These are phyloP conservation scores for Pythium apleroticum DNA, from an alignment of 352 stramenopile species.

Conservation along the genomic window DNA sequence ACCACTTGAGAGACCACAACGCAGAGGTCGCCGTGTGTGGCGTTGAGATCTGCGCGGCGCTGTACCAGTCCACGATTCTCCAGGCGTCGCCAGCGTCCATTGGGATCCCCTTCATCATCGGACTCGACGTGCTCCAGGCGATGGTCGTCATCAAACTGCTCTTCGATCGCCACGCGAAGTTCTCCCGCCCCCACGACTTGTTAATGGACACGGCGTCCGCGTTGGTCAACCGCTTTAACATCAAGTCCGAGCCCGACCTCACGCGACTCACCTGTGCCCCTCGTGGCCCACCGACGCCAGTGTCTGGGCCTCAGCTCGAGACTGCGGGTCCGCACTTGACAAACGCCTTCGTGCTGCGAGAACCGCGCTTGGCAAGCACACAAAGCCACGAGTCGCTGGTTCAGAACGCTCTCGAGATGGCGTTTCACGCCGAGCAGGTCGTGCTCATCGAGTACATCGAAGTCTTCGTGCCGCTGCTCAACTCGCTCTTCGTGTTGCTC, in stretches of 20 bases:
- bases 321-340: not conserved
- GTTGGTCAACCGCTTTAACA: not conserved
- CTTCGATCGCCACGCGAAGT: constrained; percentile 11
- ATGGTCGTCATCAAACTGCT: constrained; percentile 15
- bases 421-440: constrained; percentile 4
- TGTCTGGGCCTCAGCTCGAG: not conserved
- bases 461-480: constrained; percentile 21
- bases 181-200: not conserved
- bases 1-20: constrained; percentile 3
- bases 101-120: constrained; percentile 11
- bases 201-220: not conserved
- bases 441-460: constrained; percentile 27
- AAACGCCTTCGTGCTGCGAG: not conserved
- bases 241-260: not conserved
- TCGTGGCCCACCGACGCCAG: not conserved
- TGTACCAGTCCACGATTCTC: constrained; percentile 21
- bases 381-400: constrained; percentile 5
- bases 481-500: constrained; percentile 16
- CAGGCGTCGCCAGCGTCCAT: constrained; percentile 3
- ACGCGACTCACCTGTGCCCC: not conserved
- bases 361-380: not conserved
- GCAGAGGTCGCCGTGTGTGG: constrained; percentile 14
- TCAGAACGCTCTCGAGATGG: constrained; percentile 16
- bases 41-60: constrained; percentile 12
- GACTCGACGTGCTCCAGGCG: constrained; percentile 11